Base-by-base conservation (phyloP, 371 early-diverging fungal genomes). In the Mucor racemosus region DNA sequence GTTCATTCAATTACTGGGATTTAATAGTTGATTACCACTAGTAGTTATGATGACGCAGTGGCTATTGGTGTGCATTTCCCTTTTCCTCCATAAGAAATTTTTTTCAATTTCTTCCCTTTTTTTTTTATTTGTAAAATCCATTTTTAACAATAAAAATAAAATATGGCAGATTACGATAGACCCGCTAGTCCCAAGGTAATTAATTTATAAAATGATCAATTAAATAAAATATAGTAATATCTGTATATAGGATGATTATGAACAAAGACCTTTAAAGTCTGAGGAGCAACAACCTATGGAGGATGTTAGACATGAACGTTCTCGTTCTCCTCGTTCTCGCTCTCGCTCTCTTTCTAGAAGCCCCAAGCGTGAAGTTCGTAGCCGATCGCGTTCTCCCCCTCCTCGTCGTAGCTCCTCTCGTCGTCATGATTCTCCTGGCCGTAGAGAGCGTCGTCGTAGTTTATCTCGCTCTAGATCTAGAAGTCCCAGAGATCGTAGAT, bases 401-500 rank as follows among this genome's bases (percentile, higher is more conserved):
- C 44, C 59, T 34, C 75, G 69, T 48, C 70, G 67, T 38, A 69
- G 69, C 14, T 72, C 76, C 56, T 76, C 76, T 63, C 74, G 74
- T 54, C 65, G 68, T 64, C 70, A 62, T 53, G 60, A 63, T 66
- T 69, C 69, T 34, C 64, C 60, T 53, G 67, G 68, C 50, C 65
- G 71, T 35, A 64, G 65, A 31, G 67, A 69, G 58, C 76, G 75
- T 65, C 76, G 73, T 26, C 74, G 75, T 35, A 74, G 67, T 9
- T 50, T 21, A 19, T 77, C 78, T 26, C 74, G 63, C 38, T 81
- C 82, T 17, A 66, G 68, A 50, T 74, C 76, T 14, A 71, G 69
- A 40, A 72, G 76, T 50, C 50, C 50, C 35, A 68, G 69, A 66
- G 67, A 67, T 35, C 61, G 62, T 58, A 68, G 50, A 50, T 8